phyloP scores from a whole-genome alignment of 2,329 filamentous ascomycete species.

The Xylaria polymorpha region DNA sequence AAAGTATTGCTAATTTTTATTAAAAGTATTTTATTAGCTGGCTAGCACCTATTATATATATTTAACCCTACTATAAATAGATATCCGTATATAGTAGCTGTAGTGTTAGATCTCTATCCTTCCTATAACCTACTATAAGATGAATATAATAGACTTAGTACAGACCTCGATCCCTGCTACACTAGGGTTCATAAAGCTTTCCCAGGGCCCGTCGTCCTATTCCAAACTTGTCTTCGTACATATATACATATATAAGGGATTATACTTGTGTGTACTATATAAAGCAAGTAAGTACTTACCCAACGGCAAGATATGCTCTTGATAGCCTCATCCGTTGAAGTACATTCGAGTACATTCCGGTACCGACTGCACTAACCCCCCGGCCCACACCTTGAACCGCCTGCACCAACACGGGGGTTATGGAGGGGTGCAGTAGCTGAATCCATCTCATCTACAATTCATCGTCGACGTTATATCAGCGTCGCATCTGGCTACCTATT shows the following conservation, averaged over 20 bases:
- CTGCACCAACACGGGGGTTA: slow-evolving; percentile 2
- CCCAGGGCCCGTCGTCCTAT: neutral
- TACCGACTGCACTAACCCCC: neutral
- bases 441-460: neutral
- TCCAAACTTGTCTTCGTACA: neutral
- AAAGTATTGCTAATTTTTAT: too few relatives aligned
- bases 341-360: neutral
- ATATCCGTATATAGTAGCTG: too few relatives aligned
- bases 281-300: neutral
- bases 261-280: neutral
- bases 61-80: too few relatives aligned
- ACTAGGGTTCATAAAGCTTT: too few relatives aligned
- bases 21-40: too few relatives aligned
- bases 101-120: too few relatives aligned
- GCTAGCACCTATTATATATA: too few relatives aligned
- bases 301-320: neutral
- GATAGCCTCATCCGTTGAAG: neutral
- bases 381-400: neutral
- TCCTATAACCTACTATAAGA: too few relatives aligned
- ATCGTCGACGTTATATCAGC: neutral
- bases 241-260: neutral
- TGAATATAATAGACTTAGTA: too few relatives aligned
- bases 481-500: neutral
- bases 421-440: slow-evolving; percentile 5
- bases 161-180: too few relatives aligned